phyloP scores from a whole-genome alignment of 306 rosid genomes.

The Corylus americana region DNA sequence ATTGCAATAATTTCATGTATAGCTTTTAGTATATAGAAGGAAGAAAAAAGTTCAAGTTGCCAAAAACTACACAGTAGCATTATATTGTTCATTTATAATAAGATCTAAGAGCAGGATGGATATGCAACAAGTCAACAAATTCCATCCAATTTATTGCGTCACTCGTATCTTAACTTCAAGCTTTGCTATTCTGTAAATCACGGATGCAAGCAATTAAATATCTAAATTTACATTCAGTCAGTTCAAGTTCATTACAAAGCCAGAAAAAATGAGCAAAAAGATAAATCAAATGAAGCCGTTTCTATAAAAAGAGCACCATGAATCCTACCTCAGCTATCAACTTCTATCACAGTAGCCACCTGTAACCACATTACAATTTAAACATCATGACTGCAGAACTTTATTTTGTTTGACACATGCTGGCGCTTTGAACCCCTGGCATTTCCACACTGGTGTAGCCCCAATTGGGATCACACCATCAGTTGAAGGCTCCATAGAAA shows the following conservation, averaged over 20 bases:
- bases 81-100: slow-evolving; percentile 26
- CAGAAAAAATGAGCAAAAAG: slow-evolving; percentile 41
- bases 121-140: slow-evolving; percentile 35
- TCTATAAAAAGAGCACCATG: slow-evolving; percentile 46
- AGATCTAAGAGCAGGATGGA: slow-evolving; percentile 15
- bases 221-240: slow-evolving; percentile 77
- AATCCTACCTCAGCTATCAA: slow-evolving; percentile 77
- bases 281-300: slow-evolving; percentile 43
- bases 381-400: slow-evolving; percentile 66
- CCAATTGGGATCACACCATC: slow-evolving; percentile 61
- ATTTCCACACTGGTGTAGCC: slow-evolving; percentile 74
- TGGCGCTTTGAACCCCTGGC: slow-evolving; percentile 74
- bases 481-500: slow-evolving; percentile 56
- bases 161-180: slow-evolving; percentile 42
- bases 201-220: slow-evolving; percentile 50
- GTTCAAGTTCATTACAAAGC: slow-evolving; percentile 64
- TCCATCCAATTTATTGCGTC: slow-evolving; percentile 43
- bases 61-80: slow-evolving; percentile 15
- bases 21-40: background rate
- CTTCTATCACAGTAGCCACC: slow-evolving; percentile 45
- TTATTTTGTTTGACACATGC: slow-evolving; percentile 76
- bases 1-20: slow-evolving; percentile 5
- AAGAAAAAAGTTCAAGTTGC: slow-evolving; percentile 14
- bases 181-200: slow-evolving; percentile 41
- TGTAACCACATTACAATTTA: slow-evolving; percentile 36